These are phyloP conservation scores for Lepiota brunneoincarnata DNA, from an alignment of 768 basidiomycete species.

Conservation along the genomic window DNA sequence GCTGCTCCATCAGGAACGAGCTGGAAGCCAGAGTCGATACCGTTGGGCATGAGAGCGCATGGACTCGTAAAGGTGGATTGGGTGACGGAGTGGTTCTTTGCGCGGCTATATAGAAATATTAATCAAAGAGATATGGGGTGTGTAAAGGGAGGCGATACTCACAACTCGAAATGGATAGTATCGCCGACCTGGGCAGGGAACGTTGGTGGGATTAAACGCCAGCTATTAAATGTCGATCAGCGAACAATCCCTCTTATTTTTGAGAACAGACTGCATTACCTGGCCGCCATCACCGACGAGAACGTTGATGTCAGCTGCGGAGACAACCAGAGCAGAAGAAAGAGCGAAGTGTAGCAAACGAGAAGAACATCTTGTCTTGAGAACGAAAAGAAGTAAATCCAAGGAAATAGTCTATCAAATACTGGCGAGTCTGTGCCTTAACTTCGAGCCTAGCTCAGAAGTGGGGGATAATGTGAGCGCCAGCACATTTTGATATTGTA, in stretches of 20 bases:
- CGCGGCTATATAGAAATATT: constrained; percentile 23
- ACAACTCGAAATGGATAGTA: constrained; percentile 53
- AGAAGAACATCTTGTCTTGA: constrained; percentile 5
- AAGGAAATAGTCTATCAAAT: constrained; percentile 2
- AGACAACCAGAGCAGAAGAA: constrained; percentile 35
- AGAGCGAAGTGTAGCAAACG: constrained; percentile 43
- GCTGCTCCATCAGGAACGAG: constrained; percentile 29
- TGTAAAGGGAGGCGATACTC: constrained; percentile 16
- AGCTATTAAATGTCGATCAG: constrained; percentile 24
- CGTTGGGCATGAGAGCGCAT: constrained; percentile 37
- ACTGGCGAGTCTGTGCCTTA: constrained; percentile 4
- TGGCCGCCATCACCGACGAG: constrained; percentile 39
- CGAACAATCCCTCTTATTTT: neutral
- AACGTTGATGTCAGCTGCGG: constrained; percentile 34
- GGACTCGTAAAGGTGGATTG: constrained; percentile 59
- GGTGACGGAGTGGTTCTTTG: constrained; percentile 53
- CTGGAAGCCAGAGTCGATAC: constrained; percentile 54
- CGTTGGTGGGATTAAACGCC: constrained; percentile 33
- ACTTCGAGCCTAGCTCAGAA: constrained; percentile 29
- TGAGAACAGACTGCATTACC: constrained; percentile 20
- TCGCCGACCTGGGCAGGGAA: constrained; percentile 45
- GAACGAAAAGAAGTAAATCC: neutral
- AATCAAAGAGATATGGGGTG: neutral
- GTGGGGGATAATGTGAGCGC: neutral
- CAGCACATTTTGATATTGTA: neutral